These are phyloP conservation scores for Scheffersomyces spartinae DNA, from an alignment of 805 yeast species.

Conservation along the genomic window DNA sequence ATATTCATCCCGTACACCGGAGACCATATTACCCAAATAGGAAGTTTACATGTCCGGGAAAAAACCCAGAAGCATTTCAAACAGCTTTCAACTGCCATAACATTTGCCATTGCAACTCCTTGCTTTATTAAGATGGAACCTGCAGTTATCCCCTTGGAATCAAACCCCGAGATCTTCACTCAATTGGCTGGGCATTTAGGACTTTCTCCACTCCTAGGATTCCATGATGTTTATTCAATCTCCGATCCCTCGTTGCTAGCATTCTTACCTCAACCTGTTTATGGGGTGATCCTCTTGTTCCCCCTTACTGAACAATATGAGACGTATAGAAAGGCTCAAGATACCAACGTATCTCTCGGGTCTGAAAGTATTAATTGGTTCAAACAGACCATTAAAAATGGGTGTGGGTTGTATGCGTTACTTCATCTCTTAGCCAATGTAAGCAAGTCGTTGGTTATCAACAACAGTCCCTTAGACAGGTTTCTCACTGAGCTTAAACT, in stretches of 20 bases:
- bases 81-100: no score
- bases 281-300: constrained; percentile 67
- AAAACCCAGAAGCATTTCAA: no score
- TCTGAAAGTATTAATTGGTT: constrained; percentile 50
- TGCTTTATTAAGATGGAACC: no score
- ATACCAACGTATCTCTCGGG: constrained; percentile 10
- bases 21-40: no score
- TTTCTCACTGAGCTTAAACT: constrained; percentile 18
- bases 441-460: constrained; percentile 32
- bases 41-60: no score
- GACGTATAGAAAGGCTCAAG: constrained; percentile 30
- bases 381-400: constrained; percentile 74
- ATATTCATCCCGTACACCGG: no score
- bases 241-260: constrained; percentile 72
- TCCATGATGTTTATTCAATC: constrained; percentile 78
- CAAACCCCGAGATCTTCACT: constrained; percentile 78
- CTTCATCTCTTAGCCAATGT: constrained; percentile 47
- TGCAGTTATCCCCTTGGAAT: constrained; percentile 79
- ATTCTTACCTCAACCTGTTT: constrained; percentile 72
- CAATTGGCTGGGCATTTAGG: constrained; percentile 61
- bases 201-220: constrained; percentile 43
- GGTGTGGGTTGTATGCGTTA: constrained; percentile 88
- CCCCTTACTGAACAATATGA: constrained; percentile 66
- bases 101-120: no score
- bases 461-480: constrained; percentile 15